Evolutionary conservation across 805 yeast genomes (phyloP).

Genomic region (Lipomyces lipofer): DNA sequence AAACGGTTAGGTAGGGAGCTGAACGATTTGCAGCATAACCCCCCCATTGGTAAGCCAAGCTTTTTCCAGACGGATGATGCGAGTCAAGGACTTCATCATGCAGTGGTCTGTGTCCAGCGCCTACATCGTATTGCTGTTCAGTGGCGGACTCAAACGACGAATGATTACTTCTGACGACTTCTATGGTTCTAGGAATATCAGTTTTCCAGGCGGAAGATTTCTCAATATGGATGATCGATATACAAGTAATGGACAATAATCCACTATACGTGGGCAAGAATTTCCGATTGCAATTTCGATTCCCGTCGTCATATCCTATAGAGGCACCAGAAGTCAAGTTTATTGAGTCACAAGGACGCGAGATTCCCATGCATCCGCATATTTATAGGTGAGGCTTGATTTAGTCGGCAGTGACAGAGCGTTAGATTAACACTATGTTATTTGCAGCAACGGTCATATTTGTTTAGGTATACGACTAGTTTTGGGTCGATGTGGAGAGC

Average conservation of each 20-base stretch:
- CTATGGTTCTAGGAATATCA: conserved; percentile 34
- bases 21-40: conserved; percentile 23
- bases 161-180: neutral
- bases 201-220: conserved; percentile 41
- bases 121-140: neutral
- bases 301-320: conserved; percentile 55
- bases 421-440: neutral
- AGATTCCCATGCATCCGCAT: conserved; percentile 72
- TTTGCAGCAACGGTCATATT: conserved; percentile 63
- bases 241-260: conserved; percentile 41
- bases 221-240: conserved; percentile 43
- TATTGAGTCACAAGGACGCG: conserved; percentile 35
- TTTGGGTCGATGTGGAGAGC: too few species aligned
- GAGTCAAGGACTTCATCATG: neutral
- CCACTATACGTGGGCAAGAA: conserved; percentile 43
- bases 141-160: neutral
- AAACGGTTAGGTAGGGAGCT: conserved; percentile 32
- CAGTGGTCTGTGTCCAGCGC: neutral
- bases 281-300: conserved; percentile 48
- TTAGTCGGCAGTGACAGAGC: neutral
- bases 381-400: conserved; percentile 49
- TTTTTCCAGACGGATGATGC: neutral
- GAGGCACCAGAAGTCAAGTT: conserved; percentile 60
- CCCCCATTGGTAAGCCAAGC: conserved; percentile 27
- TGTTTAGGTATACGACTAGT: conserved; percentile 47